These are phyloP conservation scores for Diphasiastrum complanatum DNA, from an alignment of 83 land plant genomes.

Conservation along the genomic window DNA sequence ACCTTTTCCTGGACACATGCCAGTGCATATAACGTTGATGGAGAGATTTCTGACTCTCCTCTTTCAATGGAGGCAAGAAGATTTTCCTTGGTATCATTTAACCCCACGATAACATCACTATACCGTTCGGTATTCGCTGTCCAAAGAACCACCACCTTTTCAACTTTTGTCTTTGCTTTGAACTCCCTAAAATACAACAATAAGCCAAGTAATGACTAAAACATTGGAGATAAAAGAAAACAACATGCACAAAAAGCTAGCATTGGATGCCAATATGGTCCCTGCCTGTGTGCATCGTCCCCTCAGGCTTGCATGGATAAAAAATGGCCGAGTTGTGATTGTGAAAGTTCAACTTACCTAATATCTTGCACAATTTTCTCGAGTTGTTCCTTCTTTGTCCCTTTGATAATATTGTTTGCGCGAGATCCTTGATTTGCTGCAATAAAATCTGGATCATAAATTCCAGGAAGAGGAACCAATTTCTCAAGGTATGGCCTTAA, in stretches of 20 bases:
- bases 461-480: slow-evolving; percentile 88
- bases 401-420: slow-evolving; percentile 80
- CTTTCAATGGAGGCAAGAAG: slow-evolving; percentile 62
- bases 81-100: slow-evolving; percentile 86
- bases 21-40: slow-evolving; percentile 75
- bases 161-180: slow-evolving; percentile 65
- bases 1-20: slow-evolving; percentile 79
- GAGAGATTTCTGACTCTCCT: slow-evolving; percentile 79
- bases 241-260: background rate
- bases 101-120: slow-evolving; percentile 73
- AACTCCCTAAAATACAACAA: slow-evolving; percentile 66
- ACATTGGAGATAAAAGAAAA: slow-evolving; percentile 1
- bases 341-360: too few species aligned
- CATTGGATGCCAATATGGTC: too few species aligned
- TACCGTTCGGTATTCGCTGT: slow-evolving; percentile 91
- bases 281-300: too few species aligned
- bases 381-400: slow-evolving; percentile 84
- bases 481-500: slow-evolving; percentile 78
- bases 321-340: too few species aligned
- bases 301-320: too few species aligned
- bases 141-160: slow-evolving; percentile 85
- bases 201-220: background rate
- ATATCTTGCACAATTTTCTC: slow-evolving; percentile 69
- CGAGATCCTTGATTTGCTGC: slow-evolving; percentile 85
- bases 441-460: slow-evolving; percentile 88